phyloP scores from a whole-genome alignment of 2,329 filamentous ascomycete species.

The Aspergillus cejpii region DNA sequence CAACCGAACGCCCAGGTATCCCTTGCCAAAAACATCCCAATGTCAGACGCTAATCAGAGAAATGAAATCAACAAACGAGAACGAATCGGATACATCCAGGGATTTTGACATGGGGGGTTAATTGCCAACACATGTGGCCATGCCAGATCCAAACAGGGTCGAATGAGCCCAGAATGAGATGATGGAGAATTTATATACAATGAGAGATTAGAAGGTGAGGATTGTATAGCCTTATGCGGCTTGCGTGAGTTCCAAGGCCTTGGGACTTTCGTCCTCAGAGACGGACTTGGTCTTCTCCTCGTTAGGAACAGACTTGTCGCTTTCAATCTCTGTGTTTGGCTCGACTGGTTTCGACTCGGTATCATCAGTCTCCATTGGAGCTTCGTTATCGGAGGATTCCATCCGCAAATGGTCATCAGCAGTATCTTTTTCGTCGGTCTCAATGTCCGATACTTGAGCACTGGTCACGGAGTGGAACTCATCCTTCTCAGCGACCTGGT shows the following conservation, averaged over 20 bases:
- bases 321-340: neutral
- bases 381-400: neutral
- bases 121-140: too few relatives aligned
- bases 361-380: slow-evolving; percentile 1
- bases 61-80: too few relatives aligned
- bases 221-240: neutral
- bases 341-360: neutral
- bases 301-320: neutral
- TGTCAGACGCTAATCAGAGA: too few relatives aligned
- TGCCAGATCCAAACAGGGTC: neutral
- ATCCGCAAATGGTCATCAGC: neutral
- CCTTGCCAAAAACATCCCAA: too few relatives aligned
- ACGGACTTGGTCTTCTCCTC: neutral
- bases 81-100: too few relatives aligned
- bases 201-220: neutral
- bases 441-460: slow-evolving; percentile 28
- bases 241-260: neutral
- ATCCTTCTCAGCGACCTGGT: slow-evolving; percentile 27
- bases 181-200: neutral
- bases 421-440: slow-evolving; percentile 3
- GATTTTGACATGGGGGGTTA: too few relatives aligned
- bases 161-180: neutral
- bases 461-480: slow-evolving; percentile 39
- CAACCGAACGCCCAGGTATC: too few relatives aligned
- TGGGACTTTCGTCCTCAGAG: neutral